Evolutionary conservation across 306 rosid genomes (phyloP), one percentile per base, ranked within the genome.

Genomic region (Prunus campanulata): DNA sequence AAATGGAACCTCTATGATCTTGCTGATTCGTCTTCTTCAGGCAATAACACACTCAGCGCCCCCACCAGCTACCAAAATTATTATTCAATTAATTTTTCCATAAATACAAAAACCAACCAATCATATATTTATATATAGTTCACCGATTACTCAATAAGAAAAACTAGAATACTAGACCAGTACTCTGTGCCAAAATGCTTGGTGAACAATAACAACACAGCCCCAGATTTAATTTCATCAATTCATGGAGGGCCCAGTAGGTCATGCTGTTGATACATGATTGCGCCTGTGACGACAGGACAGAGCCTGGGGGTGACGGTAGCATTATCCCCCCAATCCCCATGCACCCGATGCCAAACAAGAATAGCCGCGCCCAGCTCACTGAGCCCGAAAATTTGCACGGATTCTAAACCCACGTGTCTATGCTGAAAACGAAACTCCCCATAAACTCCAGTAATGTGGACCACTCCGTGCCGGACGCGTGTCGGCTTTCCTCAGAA

Each of bases 391-490:
- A 22, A 57, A 69, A 16, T 5, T 27, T 48, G 22, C 32, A 60
- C 60, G 55, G 52, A 5, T 32, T 78, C 35, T 2, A 61, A 70
- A 24, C 71, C 81, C 81, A 81, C 89, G 91, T 81, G 91, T 81
- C 80, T 52, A 9, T 65, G 14, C 35, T 3, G 51, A 52, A 46
- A 56, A 81, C 47, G 78, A 52, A 71, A 79, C 66, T 69, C 74
- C 30, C 83, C 61, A 10, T 50, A 66, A 76, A 72, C 70, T 85
- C 74, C 72, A 59, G 67, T 60, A 47, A 8, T 56, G 30, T 66
- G 83, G 87, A 82, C 91, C 86, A 85, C 86, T 86, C 72, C 14
- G 2, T 42, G 70, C 0, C 5, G 30, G 61, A 59, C 82, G 86
- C 88, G 91, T 79, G 83, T 57, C 79, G 52, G 20, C 48, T 24